A percentile compares a stretch with the other conserved stretches of the same genome.
Conservation (phyloP, 164 flowering plant genomes). For the Chloranthus sessilifolius region DNA sequence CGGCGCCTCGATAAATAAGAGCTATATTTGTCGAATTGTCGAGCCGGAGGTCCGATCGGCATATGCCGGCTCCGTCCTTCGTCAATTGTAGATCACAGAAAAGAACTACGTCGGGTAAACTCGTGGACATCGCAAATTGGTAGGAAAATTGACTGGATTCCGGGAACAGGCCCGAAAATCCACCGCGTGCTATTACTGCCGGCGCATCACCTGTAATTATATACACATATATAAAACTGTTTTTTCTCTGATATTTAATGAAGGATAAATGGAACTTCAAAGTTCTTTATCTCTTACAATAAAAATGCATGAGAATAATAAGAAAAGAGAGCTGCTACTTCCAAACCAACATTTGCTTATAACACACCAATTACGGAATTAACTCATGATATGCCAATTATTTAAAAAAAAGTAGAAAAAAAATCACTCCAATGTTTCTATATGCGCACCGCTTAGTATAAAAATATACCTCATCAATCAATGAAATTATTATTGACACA, state of each 20-base stretch:
- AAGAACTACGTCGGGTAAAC: slow-evolving; percentile 27
- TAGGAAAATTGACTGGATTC: slow-evolving; percentile 50
- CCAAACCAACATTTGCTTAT: too few species aligned
- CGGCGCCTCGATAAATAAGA: slow-evolving; percentile 27
- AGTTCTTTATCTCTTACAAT: neutral
- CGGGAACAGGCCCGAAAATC: slow-evolving; percentile 77
- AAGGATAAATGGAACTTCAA: neutral
- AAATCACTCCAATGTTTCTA: too few species aligned
- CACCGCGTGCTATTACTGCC: slow-evolving; percentile 60
- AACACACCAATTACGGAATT: too few species aligned
- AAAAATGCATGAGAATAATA: neutral
- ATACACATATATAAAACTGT: neutral
- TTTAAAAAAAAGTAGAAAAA: too few species aligned
- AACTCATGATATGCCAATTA: too few species aligned
- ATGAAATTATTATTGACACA: too few species aligned
- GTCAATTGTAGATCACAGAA: slow-evolving; percentile 75
- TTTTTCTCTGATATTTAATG: neutral
- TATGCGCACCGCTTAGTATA: too few species aligned
- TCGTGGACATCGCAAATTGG: slow-evolving; percentile 22
- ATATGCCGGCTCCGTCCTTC: slow-evolving; percentile 61
- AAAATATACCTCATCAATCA: too few species aligned
- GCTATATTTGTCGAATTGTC: slow-evolving; percentile 60
- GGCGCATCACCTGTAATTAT: slow-evolving; percentile 52
- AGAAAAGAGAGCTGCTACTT: neutral
- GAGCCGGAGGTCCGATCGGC: slow-evolving; percentile 45